A percentile compares a stretch with the other conserved stretches of the same genome.
These are phyloP conservation scores for Colletotrichum spaethianum DNA, from an alignment of 2,329 filamentous ascomycete genomes.

Conservation along the genomic window DNA sequence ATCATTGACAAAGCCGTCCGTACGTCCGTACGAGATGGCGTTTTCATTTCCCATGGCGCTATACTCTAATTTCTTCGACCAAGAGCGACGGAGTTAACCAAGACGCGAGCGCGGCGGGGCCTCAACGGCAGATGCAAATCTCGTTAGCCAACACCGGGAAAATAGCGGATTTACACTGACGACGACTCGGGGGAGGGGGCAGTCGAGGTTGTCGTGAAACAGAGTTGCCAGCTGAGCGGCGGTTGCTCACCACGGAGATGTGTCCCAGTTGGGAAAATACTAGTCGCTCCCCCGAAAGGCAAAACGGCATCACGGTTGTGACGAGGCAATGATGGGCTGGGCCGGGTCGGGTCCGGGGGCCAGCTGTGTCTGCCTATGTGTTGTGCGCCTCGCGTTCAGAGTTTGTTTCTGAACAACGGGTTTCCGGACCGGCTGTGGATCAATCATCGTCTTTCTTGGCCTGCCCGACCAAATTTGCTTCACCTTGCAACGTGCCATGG, in stretches of 20 bases:
- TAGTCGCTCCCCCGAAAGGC: constrained; percentile 33
- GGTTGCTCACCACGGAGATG: constrained; percentile 33
- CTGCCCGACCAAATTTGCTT: not conserved
- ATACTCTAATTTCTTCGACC: not conserved
- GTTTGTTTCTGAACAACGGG: constrained; percentile 39
- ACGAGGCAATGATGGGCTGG: not conserved
- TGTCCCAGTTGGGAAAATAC: constrained; percentile 31
- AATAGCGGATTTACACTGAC: constrained; percentile 16
- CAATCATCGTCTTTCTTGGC: constrained; percentile 11
- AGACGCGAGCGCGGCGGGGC: constrained; percentile 19
- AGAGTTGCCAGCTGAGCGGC: constrained; percentile 22
- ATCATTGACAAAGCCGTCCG: not conserved
- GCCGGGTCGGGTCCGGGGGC: not conserved
- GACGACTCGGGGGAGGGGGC: not conserved
- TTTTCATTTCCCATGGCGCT: not conserved
- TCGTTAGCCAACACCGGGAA: not conserved
- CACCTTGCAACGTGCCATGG: constrained; percentile 3
- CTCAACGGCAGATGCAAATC: constrained; percentile 18
- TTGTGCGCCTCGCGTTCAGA: constrained; percentile 21
- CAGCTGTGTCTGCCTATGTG: not conserved
- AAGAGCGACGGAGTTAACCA: not conserved
- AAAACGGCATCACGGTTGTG: constrained; percentile 26
- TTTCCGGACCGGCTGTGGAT: constrained; percentile 29
- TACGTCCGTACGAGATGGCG: not conserved
- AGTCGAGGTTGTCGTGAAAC: constrained; percentile 36